phyloP scores from a whole-genome alignment of 768 basidiomycete genomes.

The Daedalea quercina region DNA sequence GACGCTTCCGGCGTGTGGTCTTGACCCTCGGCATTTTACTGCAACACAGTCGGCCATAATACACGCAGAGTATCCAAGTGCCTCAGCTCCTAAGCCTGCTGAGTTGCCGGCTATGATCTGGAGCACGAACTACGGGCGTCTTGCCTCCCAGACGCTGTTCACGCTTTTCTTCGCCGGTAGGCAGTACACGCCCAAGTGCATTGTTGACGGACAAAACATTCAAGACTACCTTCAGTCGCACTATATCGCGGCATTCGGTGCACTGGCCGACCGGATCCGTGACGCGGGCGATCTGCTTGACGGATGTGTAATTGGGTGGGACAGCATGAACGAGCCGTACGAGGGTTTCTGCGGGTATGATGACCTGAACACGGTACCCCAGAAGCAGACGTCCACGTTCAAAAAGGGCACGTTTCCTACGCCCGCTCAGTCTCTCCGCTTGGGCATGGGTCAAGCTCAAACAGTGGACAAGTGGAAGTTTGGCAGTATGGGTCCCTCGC shows the following conservation, averaged over 20 bases:
- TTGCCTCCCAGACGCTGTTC: conserved; percentile 84
- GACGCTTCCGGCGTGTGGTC: conserved; percentile 87
- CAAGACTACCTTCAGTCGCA: conserved; percentile 82
- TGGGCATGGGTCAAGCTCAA: conserved; percentile 85
- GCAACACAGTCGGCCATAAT: conserved; percentile 81
- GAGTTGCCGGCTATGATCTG: conserved; percentile 91
- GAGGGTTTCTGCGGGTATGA: conserved; percentile 74
- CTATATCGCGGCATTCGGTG: conserved; percentile 68
- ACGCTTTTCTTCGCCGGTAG: conserved; percentile 92
- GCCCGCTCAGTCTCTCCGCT: conserved; percentile 72
- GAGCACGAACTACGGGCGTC: conserved; percentile 91
- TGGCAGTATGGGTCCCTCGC: conserved; percentile 67
- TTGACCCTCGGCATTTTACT: conserved; percentile 80
- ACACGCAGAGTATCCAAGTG: conserved; percentile 80
- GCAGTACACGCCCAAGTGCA: conserved; percentile 84
- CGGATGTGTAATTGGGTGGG: conserved; percentile 93
- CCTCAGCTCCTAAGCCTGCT: conserved; percentile 58
- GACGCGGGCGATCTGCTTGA: conserved; percentile 77
- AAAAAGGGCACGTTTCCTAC: conserved; percentile 88
- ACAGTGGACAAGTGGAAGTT: conserved; percentile 82
- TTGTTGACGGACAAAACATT: conserved; percentile 87
- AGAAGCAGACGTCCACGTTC: conserved; percentile 59
- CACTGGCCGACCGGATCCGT: conserved; percentile 67
- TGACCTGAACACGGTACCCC: conserved; percentile 61
- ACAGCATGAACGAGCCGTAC: conserved; percentile 90